Percentiles rank a stretch among this genome's conserved stretches.
Conservation (phyloP, 495 filamentous ascomycete genomes). For the Penicillium dipodomyicola region DNA sequence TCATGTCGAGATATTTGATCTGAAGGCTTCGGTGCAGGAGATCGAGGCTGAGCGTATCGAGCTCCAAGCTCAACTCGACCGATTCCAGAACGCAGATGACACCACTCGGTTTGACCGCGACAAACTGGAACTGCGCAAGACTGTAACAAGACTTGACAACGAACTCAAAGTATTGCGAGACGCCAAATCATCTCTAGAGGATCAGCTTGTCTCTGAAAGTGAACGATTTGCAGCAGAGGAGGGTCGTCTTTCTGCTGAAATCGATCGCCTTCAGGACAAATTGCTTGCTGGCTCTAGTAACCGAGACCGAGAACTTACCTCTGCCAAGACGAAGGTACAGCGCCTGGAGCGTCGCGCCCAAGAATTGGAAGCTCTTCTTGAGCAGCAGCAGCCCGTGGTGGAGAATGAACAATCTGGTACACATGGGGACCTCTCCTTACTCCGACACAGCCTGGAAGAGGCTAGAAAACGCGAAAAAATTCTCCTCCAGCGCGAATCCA, state of each 20-base stretch:
- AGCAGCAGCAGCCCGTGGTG: conserved; percentile 36
- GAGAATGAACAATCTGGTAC: conserved; percentile 40
- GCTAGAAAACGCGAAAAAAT: conserved; percentile 62
- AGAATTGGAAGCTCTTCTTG: conserved; percentile 57
- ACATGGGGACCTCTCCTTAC: conserved; percentile 55
- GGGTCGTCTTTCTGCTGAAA: conserved; percentile 55
- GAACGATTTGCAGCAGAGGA: conserved; percentile 57
- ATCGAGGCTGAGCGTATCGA: conserved; percentile 64
- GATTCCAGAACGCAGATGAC: conserved; percentile 49
- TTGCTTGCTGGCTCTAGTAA: conserved; percentile 40
- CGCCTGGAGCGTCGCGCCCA: conserved; percentile 57
- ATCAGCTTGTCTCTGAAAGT: conserved; percentile 53
- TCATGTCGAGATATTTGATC: conserved; percentile 58
- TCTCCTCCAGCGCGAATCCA: conserved; percentile 59
- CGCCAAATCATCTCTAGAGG: conserved; percentile 55
- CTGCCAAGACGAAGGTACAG: conserved; percentile 53
- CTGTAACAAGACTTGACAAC: conserved; percentile 56
- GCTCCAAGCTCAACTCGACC: conserved; percentile 55
- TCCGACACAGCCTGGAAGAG: conserved; percentile 60
- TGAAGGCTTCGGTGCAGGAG: conserved; percentile 53
- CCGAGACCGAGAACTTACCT: conserved; percentile 50
- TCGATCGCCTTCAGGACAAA: conserved; percentile 54
- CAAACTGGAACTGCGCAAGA: conserved; percentile 58
- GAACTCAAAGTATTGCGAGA: conserved; percentile 58
- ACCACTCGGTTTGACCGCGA: conserved; percentile 60